A percentile compares a stretch with the other conserved stretches of the same genome.
These are phyloP conservation scores for Prunella vulgaris DNA, from an alignment of 257 asterid species.

Conservation along the genomic window DNA sequence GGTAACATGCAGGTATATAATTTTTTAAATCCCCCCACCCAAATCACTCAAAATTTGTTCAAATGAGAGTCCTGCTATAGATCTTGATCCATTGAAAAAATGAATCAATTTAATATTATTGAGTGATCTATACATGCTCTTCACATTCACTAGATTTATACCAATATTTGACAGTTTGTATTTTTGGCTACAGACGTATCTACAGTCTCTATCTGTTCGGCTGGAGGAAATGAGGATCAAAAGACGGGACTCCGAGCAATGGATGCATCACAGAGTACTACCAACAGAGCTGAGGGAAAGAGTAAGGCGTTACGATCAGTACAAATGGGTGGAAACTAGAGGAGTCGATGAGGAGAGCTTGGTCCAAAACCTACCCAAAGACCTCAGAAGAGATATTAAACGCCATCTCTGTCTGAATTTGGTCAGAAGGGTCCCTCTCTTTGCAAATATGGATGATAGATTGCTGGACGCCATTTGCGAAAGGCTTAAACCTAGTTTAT, in stretches of 20 bases:
- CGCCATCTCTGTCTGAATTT: slow-evolving; percentile 86
- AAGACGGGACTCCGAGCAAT: slow-evolving; percentile 88
- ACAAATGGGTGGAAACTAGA: slow-evolving; percentile 90
- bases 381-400: slow-evolving; percentile 85
- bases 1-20: slow-evolving; percentile 92
- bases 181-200: slow-evolving; percentile 67
- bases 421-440: slow-evolving; percentile 91
- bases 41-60: neutral
- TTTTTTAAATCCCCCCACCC: neutral
- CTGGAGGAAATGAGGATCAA: slow-evolving; percentile 96
- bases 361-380: slow-evolving; percentile 84
- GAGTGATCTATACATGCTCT: neutral
- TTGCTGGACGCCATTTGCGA: slow-evolving; percentile 94
- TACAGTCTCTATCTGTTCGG: slow-evolving; percentile 82
- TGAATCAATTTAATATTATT: neutral
- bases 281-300: slow-evolving; percentile 82
- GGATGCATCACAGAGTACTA: slow-evolving; percentile 98
- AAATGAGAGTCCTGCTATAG: neutral
- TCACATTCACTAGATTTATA: neutral
- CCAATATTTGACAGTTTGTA: neutral
- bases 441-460: slow-evolving; percentile 96
- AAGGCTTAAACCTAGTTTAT: slow-evolving; percentile 88
- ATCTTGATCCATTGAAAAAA: too few species aligned
- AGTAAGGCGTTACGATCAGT: slow-evolving; percentile 87
- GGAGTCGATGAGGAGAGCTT: slow-evolving; percentile 92